Evolutionary conservation across 1,284 basidiomycete genomes (phyloP).

Genomic region (Stygiomarasmius scandens): DNA sequence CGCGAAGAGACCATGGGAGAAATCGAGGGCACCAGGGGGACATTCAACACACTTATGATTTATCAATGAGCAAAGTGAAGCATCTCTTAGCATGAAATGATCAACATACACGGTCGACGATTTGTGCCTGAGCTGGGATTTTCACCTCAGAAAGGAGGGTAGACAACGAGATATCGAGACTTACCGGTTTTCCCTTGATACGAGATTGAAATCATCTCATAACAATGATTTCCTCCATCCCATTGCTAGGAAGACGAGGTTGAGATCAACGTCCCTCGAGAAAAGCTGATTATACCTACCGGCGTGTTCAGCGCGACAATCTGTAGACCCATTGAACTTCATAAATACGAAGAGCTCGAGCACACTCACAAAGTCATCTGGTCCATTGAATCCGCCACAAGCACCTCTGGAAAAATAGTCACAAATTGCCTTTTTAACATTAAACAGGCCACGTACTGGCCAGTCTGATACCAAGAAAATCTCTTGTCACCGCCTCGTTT

Average conservation of each 20-base stretch:
- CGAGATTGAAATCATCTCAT: conserved; percentile 55
- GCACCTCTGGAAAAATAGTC: conserved; percentile 32
- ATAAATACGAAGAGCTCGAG: neutral
- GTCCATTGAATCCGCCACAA: conserved; percentile 22
- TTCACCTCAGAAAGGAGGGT: neutral
- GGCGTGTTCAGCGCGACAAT: conserved; percentile 46
- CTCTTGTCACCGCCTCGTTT: neutral
- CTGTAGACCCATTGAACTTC: conserved; percentile 23
- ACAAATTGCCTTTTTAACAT: neutral
- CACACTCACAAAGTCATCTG: conserved; percentile 35
- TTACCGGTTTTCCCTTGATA: conserved; percentile 57
- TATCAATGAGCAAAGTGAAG: neutral
- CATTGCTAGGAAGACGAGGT: conserved; percentile 35
- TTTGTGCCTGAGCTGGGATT: neutral
- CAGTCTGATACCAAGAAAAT: conserved; percentile 6
- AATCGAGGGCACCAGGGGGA: conserved; percentile 54
- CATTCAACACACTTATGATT: conserved; percentile 43
- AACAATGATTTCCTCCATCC: conserved; percentile 49
- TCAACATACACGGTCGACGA: neutral
- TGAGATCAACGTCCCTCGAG: neutral
- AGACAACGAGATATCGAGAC: conserved; percentile 34
- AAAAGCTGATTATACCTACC: conserved; percentile 25
- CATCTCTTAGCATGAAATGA: neutral
- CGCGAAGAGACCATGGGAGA: conserved; percentile 54
- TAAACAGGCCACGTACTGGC: conserved; percentile 1